Conservation (phyloP, 441 rosid species). For the Cnidoscolus chayamansa region DNA sequence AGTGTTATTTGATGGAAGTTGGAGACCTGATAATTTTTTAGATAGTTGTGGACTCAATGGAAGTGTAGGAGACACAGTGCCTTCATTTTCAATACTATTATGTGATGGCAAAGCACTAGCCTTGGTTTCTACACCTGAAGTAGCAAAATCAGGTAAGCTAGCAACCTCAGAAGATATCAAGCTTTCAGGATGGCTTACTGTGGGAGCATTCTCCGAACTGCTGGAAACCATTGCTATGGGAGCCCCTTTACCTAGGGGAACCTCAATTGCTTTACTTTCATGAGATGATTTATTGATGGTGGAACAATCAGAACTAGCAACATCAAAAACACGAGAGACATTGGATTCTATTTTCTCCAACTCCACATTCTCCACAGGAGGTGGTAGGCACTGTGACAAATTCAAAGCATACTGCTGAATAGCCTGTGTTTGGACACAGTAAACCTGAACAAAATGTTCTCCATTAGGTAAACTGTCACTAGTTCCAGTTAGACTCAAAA, state of each 20-base stretch:
- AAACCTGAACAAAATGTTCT: constrained; percentile 63
- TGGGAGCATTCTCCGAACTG: constrained; percentile 31
- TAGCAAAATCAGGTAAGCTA: constrained; percentile 32
- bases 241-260: constrained; percentile 28
- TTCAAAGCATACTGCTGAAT: constrained; percentile 92
- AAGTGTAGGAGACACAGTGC: constrained; percentile 38
- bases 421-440: constrained; percentile 90
- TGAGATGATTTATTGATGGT: constrained; percentile 35
- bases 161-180: constrained; percentile 41
- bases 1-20: constrained; percentile 33
- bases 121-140: constrained; percentile 40
- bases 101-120: constrained; percentile 33
- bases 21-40: constrained; percentile 49
- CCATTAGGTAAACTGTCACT: constrained; percentile 53
- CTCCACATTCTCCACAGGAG: constrained; percentile 49
- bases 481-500: constrained; percentile 81
- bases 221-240: constrained; percentile 26
- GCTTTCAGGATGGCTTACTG: constrained; percentile 31
- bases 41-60: constrained; percentile 59
- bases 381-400: constrained; percentile 73
- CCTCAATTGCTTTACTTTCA: constrained; percentile 36
- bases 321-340: constrained; percentile 38
- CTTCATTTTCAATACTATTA: constrained; percentile 36
- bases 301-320: constrained; percentile 32
- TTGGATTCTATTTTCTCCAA: constrained; percentile 55